Evolutionary conservation across 441 rosid species (phyloP).

Genomic region (Populus tomentosa): DNA sequence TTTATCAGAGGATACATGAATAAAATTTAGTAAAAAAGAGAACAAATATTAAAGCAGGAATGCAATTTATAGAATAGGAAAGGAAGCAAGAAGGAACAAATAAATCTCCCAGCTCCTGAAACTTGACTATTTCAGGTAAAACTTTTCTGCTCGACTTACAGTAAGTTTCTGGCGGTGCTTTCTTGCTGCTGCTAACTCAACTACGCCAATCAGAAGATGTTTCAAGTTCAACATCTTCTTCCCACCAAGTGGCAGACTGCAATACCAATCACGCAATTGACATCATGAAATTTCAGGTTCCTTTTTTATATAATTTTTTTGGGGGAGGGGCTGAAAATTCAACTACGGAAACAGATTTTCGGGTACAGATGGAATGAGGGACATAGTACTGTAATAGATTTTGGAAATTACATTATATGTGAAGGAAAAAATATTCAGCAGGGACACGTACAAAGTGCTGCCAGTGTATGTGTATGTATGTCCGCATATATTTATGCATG

Average conservation of each 20-base stretch:
- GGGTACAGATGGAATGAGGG: not conserved
- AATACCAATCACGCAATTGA: constrained; percentile 7
- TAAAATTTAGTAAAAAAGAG: not conserved
- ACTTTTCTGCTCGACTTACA: not conserved
- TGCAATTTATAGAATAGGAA: not conserved
- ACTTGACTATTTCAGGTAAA: not conserved
- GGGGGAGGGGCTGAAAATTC: not conserved
- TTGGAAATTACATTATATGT: not conserved
- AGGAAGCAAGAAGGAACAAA: not conserved
- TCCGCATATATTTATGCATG: not conserved
- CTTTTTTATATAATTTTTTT: not conserved
- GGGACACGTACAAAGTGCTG: not conserved
- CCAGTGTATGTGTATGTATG: not conserved
- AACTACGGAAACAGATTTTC: not conserved
- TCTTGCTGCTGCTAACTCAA: constrained; percentile 28
- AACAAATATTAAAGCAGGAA: too few relatives aligned
- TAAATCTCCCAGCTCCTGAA: not conserved
- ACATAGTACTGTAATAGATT: not conserved
- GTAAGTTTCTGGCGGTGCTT: not conserved
- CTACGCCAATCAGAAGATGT: constrained; percentile 83
- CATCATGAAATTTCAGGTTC: not conserved
- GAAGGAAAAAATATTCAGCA: not conserved
- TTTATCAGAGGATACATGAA: not conserved
- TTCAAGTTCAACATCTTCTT: constrained; percentile 81
- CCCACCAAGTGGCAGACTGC: constrained; percentile 96